Evolutionary conservation across 1,139 yeast species (phyloP), one percentile per base, ranked within the genome.

Genomic region (Kodamaea suecica): DNA sequence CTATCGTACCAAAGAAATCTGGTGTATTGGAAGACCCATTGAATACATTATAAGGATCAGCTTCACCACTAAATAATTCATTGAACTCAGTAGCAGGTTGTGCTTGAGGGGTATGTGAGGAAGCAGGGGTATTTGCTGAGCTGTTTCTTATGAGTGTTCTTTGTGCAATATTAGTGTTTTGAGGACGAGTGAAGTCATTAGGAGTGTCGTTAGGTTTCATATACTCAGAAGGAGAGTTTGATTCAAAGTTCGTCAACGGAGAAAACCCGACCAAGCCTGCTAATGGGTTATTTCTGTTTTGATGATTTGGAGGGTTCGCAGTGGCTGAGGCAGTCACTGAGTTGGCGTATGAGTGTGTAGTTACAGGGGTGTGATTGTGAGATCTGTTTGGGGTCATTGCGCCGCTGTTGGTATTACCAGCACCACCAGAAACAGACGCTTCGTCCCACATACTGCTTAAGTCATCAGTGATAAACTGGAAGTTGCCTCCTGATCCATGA

Each of bases 1-100:
- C 13, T 6, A 15, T 14, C 17, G 17, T 28, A n/a, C 42, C 47
- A 27, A 61, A 55, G 35, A 61, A 61, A 32, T 61, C 65, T 2
- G 67, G 65, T 2, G 65, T 57, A 35, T 53, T 52, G 9, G 58
- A 52, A 8, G 58, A 52, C 8, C 50, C 45, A 36, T 37, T 33
- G 31, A 41, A 39, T 29, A 39, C 30, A 23, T 30, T 24, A 17
- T 27, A 32, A 13, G 30, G 30, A 32, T 32, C 35, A 56, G 56
- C 38, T 57, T 28, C 14, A 8, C 31, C 31, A 17, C 17, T 28
- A 23, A 28, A 28, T 17, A 28, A 48, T 31, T 56, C 61, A 30
- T 48, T 45, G 32, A 28, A 34, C 11, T 32, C 37, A 36, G 25
- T 34, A 33, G 16, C 38, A 29, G 24, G 27, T 25, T 25, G 21